phyloP scores from a whole-genome alignment of 176 grass and related monocot species.

The Triticum urartu region DNA sequence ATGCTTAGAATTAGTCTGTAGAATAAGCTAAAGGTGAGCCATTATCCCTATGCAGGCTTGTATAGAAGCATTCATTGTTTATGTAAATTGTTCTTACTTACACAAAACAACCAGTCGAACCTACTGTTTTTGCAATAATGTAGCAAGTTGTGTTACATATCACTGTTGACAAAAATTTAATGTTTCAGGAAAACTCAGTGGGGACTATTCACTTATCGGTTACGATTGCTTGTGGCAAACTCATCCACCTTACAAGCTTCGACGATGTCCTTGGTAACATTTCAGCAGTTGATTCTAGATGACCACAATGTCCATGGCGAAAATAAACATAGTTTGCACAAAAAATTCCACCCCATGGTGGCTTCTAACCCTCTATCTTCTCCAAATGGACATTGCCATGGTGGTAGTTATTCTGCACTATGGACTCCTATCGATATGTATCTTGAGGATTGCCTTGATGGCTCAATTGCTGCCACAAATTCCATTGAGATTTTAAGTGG shows the following conservation, averaged over 20 bases:
- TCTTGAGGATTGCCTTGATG: slow-evolving; percentile 95
- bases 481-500: slow-evolving; percentile 92
- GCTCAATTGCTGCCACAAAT: slow-evolving; percentile 79
- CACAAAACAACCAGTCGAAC: neutral
- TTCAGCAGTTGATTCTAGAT: slow-evolving; percentile 57
- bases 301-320: slow-evolving; percentile 39
- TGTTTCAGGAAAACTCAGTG: slow-evolving; percentile 74
- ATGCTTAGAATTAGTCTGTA: neutral
- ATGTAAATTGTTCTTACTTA: slow-evolving; percentile 25
- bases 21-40: neutral
- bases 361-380: slow-evolving; percentile 47
- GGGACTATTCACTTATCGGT: slow-evolving; percentile 51
- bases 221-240: slow-evolving; percentile 64
- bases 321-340: slow-evolving; percentile 45
- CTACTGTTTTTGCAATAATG: neutral
- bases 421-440: slow-evolving; percentile 97
- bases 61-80: slow-evolving; percentile 8
- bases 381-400: slow-evolving; percentile 53
- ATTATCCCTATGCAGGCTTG: neutral
- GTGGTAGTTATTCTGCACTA: slow-evolving; percentile 59
- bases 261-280: slow-evolving; percentile 46
- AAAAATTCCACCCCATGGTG: slow-evolving; percentile 45
- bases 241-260: slow-evolving; percentile 70
- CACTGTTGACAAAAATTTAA: slow-evolving; percentile 12
- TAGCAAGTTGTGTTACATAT: neutral